Evolutionary conservation across 2,329 filamentous ascomycete genomes (phyloP).

Genomic region (Massarina eburnea): DNA sequence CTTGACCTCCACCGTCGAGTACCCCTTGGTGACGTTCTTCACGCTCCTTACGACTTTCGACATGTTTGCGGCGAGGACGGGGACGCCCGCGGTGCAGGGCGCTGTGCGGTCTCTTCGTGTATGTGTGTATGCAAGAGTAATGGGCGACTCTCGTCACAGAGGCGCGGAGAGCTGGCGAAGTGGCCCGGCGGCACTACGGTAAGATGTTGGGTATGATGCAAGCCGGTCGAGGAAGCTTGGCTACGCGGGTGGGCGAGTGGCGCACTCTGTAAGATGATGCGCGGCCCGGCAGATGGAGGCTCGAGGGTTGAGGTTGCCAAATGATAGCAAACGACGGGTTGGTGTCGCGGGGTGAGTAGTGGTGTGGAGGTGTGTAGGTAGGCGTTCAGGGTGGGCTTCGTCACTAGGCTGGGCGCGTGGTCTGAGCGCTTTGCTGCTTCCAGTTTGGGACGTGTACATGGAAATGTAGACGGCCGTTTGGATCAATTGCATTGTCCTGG

Average conservation of each 20-base stretch:
- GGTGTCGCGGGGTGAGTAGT: conserved; percentile 21
- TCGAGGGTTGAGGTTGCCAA: too few species aligned
- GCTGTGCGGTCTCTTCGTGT: conserved; percentile 3
- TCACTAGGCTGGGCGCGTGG: conserved; percentile 20
- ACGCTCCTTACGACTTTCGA: conserved; percentile 96
- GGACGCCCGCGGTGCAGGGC: conserved; percentile 8
- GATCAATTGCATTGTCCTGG: too few species aligned
- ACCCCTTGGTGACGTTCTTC: conserved; percentile 99
- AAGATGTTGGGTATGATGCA: conserved; percentile 27
- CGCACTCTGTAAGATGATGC: conserved; percentile 2
- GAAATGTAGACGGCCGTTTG: too few species aligned
- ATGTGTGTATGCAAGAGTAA: background rate
- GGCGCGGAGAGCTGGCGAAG: conserved; percentile 3
- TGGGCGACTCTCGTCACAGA: background rate
- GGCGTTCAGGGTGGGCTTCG: conserved; percentile 15
- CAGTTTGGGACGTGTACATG: too few species aligned
- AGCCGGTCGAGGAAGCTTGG: conserved; percentile 12
- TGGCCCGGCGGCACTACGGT: conserved; percentile 8
- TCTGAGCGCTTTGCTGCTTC: background rate
- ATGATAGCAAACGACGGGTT: conserved; percentile 2
- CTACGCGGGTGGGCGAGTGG: conserved; percentile 12
- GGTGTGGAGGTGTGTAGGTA: conserved; percentile 5
- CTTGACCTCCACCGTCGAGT: conserved; percentile 94
- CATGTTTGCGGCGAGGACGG: conserved; percentile 59
- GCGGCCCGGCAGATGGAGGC: background rate